A percentile compares a stretch with the other conserved stretches of the same genome.
Evolutionary conservation across 1,284 basidiomycete species (phyloP).

Genomic region (Schizophyllum amplum): DNA sequence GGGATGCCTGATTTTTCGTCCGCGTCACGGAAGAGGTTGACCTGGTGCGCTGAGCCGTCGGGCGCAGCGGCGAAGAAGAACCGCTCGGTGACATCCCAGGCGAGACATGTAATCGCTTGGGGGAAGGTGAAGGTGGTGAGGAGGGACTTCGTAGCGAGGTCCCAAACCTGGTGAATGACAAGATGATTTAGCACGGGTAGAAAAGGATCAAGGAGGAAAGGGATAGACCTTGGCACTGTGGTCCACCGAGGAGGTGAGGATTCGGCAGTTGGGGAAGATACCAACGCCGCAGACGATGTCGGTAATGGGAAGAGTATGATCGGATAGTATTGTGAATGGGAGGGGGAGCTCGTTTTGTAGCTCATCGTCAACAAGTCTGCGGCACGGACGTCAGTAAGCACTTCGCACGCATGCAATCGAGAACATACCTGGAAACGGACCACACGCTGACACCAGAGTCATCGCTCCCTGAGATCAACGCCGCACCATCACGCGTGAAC

Average conservation of each 20-base stretch:
- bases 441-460: constrained; percentile 88
- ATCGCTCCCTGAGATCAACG: constrained; percentile 80
- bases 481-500: constrained; percentile 77
- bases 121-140: constrained; percentile 86
- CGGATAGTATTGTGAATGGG: constrained; percentile 76
- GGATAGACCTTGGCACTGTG: constrained; percentile 79
- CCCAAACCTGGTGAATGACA: constrained; percentile 57
- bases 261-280: constrained; percentile 66
- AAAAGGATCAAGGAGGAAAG: constrained; percentile 2
- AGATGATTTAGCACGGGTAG: constrained; percentile 7
- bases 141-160: constrained; percentile 65
- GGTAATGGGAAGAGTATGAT: constrained; percentile 88
- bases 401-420: constrained; percentile 24
- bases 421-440: constrained; percentile 75
- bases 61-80: constrained; percentile 78
- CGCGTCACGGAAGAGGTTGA: constrained; percentile 69
- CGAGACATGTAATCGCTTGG: constrained; percentile 56
- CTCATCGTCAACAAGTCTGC: constrained; percentile 64
- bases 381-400: constrained; percentile 11
- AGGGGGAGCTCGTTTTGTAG: constrained; percentile 62
- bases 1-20: constrained; percentile 38
- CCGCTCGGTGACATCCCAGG: constrained; percentile 80
- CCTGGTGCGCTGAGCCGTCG: constrained; percentile 69
- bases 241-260: constrained; percentile 81
- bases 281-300: constrained; percentile 78